Percentiles rank a stretch among this genome's conserved stretches.
These are phyloP conservation scores for Geosmithia putterillii DNA, from an alignment of 2,329 filamentous ascomycete species.

Conservation along the genomic window DNA sequence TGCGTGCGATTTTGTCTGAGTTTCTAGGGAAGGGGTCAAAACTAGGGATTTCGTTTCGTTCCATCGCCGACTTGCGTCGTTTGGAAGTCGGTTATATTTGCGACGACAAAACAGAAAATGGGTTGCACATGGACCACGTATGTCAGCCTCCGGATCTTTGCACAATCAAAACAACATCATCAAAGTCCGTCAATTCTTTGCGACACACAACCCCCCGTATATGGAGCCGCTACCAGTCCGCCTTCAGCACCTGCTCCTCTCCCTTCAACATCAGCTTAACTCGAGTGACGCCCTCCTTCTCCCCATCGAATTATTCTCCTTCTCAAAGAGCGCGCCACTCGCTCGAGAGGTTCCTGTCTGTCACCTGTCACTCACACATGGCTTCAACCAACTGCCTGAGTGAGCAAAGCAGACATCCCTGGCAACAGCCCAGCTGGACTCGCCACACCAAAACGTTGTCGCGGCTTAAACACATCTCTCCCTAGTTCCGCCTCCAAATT, in stretches of 20 bases:
- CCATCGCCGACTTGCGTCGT: conserved; percentile 19
- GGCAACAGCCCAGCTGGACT: background rate
- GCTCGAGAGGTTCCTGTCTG: background rate
- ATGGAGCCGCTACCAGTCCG: background rate
- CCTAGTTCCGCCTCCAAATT: background rate
- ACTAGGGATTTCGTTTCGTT: conserved; percentile 12
- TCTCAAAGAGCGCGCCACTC: background rate
- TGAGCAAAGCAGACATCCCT: background rate
- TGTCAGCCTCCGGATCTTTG: conserved; percentile 25
- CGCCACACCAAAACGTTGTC: background rate
- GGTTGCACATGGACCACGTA: conserved; percentile 22
- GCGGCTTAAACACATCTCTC: background rate
- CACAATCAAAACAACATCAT: conserved; percentile 26
- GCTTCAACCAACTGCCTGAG: background rate
- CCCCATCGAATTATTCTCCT: background rate
- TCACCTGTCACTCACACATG: background rate
- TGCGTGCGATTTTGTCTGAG: conserved; percentile 22
- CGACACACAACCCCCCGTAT: conserved; percentile 1
- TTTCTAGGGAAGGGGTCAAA: conserved; percentile 17
- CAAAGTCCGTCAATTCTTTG: conserved; percentile 1
- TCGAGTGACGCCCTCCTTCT: conserved; percentile 1
- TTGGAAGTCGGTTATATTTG: conserved; percentile 21
- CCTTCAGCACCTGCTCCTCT: background rate
- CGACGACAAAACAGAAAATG: conserved; percentile 14
- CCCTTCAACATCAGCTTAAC: background rate